Evolutionary conservation across 768 basidiomycete genomes (phyloP), one percentile per base, ranked within the genome.

Genomic region (Lactarius quietus): DNA sequence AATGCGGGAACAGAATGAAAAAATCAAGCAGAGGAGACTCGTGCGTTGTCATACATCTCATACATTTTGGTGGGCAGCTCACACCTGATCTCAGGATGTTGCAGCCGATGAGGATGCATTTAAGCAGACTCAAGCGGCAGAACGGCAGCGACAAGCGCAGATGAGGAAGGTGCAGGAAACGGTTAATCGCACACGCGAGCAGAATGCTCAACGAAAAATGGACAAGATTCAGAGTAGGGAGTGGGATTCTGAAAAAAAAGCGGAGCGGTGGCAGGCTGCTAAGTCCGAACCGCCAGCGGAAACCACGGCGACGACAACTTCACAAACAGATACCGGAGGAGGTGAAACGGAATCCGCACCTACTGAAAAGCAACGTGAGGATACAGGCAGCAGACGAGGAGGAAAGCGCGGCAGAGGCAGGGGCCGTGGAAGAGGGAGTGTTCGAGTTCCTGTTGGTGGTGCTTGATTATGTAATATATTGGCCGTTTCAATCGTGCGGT

Each of bases 61-160:
- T 48, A 48, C 20, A 43, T 59, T 20, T 23, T 48, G 28, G 63
- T 56, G 20, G 39, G 51, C 51, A 41, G 39, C 56, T 61, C 33
- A 60, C 39, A 20, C 17, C 29, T 9, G 39, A 48, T 31, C 17
- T 43, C 69, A 91, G 90, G 89, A 90, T 68, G 90, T 93, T 7
- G 81, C 85, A 74, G 89, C 90, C 39, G 92, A 93, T 68, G 89
- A 90, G 75, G 86, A 87, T 14, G 89, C 89, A 8, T 93, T 90
- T 77, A 82, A 80, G 66, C 82, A 90, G 76, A 84, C 81, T 6
- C 85, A 92, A 70, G 86, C 88, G 62, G 75, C 75, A 0, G 89
- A 91, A 57, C 84, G 84, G 29, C 80, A 76, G 56, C 86, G 81
- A 72, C 79, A 81, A 65, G 86, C 80, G 8, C 79, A 83, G 45